Base-by-base conservation (phyloP, 441 rosid species). In the Erodium texanum region DNA sequence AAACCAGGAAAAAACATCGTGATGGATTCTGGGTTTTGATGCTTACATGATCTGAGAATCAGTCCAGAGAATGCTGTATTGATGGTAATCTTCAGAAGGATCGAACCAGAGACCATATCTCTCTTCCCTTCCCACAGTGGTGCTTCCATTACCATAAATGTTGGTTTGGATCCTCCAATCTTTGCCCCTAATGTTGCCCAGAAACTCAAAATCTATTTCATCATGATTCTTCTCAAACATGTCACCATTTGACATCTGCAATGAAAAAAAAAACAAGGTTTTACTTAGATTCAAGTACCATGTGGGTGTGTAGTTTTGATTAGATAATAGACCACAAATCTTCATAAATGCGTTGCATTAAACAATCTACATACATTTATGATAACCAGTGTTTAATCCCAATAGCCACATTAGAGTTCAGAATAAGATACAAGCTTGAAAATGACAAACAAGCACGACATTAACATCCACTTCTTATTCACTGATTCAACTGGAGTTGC, bases 141-240 rank as follows among this genome's bases (percentile, higher is more conserved):
- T 85, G 82, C 99, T 94, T 70, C 99, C 99, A 80, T 94, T 94
- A 38, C 99, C 99, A 43, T 94, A 94, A 65, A 94, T 71, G 43
- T 94, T 94, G 63, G 98, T 94, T 81, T 94, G 99, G 81, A 94
- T 81, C 83, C 99, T 92, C 99, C 99, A 94, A 65, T 92, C 88
- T 78, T 86, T 92, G 67, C 98, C 99, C 83, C 98, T 89, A 23
- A 94, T 92, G 75, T 94, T 94, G 3, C 99, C 99, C 83, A 94
- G 77, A 78, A 94, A 94, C 83, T 94, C 99, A 52, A 94, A 94
- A 80, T 94, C 99, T 24, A 94, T 89, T 73, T 94, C 99, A 67
- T 94, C 99, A 34, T 94, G 99, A 66, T 88, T 92, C 83, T 87
- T 92, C 89, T 87, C 84, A 72, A 83, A 94, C 24, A 82, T 82